Evolutionary conservation across 352 stramenopile species (phyloP).

Genomic region (Pythium plurisporium): DNA sequence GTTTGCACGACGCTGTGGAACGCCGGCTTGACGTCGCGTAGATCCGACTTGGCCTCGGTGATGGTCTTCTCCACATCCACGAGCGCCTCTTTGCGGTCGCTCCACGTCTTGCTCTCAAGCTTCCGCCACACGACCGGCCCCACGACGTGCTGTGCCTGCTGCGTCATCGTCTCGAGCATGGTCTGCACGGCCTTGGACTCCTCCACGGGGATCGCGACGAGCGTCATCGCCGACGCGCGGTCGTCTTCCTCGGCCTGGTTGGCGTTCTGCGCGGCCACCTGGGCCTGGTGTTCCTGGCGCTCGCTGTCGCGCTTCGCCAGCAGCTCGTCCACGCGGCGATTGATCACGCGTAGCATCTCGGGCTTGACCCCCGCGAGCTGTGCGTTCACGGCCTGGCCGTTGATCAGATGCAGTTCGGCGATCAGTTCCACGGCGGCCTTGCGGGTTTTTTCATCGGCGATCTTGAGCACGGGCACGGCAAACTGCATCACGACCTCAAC

Average conservation of each 20-base stretch:
- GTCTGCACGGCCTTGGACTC: slow-evolving; percentile 40
- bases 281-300: slow-evolving; percentile 24
- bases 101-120: slow-evolving; percentile 80
- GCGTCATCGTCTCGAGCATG: slow-evolving; percentile 38
- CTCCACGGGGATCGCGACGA: slow-evolving; percentile 40
- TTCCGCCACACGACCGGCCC: slow-evolving; percentile 72
- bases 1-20: slow-evolving; percentile 58
- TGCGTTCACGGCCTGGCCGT: slow-evolving; percentile 32
- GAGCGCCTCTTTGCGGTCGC: slow-evolving; percentile 76
- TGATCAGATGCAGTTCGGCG: slow-evolving; percentile 45
- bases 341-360: slow-evolving; percentile 74
- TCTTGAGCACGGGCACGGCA: slow-evolving; percentile 60
- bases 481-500: slow-evolving; percentile 67
- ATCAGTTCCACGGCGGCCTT: slow-evolving; percentile 68
- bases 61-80: slow-evolving; percentile 69
- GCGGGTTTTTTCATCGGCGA: slow-evolving; percentile 73
- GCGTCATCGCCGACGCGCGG: slow-evolving; percentile 20
- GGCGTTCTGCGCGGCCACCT: slow-evolving; percentile 14
- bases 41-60: slow-evolving; percentile 60
- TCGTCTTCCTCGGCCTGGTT: slow-evolving; percentile 48
- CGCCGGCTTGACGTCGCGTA: slow-evolving; percentile 56
- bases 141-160: slow-evolving; percentile 40
- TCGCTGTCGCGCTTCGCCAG: slow-evolving; percentile 34
- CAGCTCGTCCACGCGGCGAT: slow-evolving; percentile 68
- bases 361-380: slow-evolving; percentile 53